Evolutionary conservation across 75 land plant genomes (phyloP).

Genomic region (Adiantum capillusveneris): DNA sequence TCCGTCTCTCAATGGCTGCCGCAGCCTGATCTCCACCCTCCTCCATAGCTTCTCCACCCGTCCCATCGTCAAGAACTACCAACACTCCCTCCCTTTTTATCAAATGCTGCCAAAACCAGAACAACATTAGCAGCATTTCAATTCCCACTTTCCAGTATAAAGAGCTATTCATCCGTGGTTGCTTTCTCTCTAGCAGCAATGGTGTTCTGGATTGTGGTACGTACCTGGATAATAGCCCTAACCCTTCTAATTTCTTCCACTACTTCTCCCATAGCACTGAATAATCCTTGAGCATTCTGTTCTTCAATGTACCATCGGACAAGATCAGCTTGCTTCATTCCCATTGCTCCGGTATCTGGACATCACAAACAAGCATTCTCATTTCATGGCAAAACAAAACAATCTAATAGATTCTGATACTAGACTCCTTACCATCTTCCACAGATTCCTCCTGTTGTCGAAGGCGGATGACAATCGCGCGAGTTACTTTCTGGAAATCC

Average conservation of each 20-base stretch:
- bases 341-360: constrained; percentile 69
- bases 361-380: not conserved
- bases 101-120: constrained; percentile 88
- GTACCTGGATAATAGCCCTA: constrained; percentile 83
- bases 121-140: too few species aligned
- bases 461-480: constrained; percentile 84
- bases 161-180: not conserved
- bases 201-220: too few species aligned
- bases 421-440: constrained; percentile 64
- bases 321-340: constrained; percentile 81
- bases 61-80: constrained; percentile 81
- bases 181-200: too few species aligned
- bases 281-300: constrained; percentile 57
- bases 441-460: constrained; percentile 84
- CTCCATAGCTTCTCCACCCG: constrained; percentile 14
- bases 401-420: too few species aligned
- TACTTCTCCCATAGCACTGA: constrained; percentile 47
- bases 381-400: too few species aligned
- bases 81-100: constrained; percentile 81
- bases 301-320: constrained; percentile 80
- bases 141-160: too few species aligned
- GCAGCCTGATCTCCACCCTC: constrained; percentile 21
- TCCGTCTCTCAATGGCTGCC: constrained; percentile 41
- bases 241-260: constrained; percentile 46
- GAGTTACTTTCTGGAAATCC: constrained; percentile 87